phyloP scores from a whole-genome alignment of 2,329 filamentous ascomycete genomes.

The Zymoseptoria ardabiliae region DNA sequence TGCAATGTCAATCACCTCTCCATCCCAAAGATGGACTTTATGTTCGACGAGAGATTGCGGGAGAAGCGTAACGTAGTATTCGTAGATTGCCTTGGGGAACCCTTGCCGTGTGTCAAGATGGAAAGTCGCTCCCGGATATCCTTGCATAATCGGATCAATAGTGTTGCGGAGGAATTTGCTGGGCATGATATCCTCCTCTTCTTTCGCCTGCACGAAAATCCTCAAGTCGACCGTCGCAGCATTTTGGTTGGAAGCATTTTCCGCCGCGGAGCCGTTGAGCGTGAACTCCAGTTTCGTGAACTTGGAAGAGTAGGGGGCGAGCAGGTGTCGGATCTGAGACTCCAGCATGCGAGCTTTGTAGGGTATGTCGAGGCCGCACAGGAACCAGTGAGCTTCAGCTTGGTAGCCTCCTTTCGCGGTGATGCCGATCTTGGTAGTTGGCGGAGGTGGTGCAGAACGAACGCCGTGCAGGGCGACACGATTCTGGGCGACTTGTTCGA shows the following conservation, averaged over 20 bases:
- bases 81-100: conserved; percentile 34
- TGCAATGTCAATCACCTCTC: conserved; percentile 26
- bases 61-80: conserved; percentile 36
- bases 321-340: conserved; percentile 35
- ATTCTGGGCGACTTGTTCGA: conserved; percentile 45
- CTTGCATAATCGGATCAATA: conserved; percentile 39
- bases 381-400: conserved; percentile 40
- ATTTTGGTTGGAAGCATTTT: conserved; percentile 36
- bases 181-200: conserved; percentile 21
- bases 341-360: conserved; percentile 43
- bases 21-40: conserved; percentile 24
- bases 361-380: conserved; percentile 39
- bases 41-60: conserved; percentile 26
- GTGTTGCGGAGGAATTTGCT: conserved; percentile 31
- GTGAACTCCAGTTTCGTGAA: conserved; percentile 34
- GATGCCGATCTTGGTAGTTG: conserved; percentile 46
- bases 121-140: conserved; percentile 28
- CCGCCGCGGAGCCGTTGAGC: conserved; percentile 39
- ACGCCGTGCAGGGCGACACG: conserved; percentile 44
- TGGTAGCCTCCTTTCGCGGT: conserved; percentile 42
- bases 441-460: conserved; percentile 38
- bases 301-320: conserved; percentile 31
- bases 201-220: conserved; percentile 31
- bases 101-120: conserved; percentile 33
- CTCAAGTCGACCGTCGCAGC: conserved; percentile 44